These are phyloP conservation scores for Aegilops tauschii DNA, from an alignment of 176 grass and related monocot genomes.

Conservation along the genomic window DNA sequence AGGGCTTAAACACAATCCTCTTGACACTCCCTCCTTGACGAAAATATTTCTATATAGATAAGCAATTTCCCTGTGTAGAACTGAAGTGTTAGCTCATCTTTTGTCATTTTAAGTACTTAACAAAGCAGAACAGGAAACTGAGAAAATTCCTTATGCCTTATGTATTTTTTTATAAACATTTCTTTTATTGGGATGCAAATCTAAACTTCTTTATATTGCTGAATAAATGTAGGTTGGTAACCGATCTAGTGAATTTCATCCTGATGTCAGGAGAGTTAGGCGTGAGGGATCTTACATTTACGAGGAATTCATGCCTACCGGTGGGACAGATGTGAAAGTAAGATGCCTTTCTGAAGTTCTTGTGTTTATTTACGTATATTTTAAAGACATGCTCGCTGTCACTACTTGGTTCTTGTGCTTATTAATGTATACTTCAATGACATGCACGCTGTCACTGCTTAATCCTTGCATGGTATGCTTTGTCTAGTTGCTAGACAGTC, in stretches of 20 bases:
- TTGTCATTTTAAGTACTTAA: not conserved
- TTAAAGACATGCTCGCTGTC: not conserved
- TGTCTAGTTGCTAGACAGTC: not conserved
- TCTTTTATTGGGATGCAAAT: slow-evolving; percentile 10
- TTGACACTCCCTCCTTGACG: not conserved
- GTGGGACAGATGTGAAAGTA: slow-evolving; percentile 99
- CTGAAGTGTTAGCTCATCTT: not conserved
- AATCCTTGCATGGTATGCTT: not conserved
- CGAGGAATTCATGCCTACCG: slow-evolving; percentile 99
- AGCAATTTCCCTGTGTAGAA: not conserved
- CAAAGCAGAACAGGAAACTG: not conserved
- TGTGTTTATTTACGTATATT: not conserved
- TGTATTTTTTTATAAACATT: not conserved
- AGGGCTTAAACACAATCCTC: not conserved
- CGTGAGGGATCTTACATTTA: slow-evolving; percentile 99
- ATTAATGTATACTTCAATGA: not conserved
- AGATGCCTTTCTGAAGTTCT: slow-evolving; percentile 16
- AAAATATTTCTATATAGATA: not conserved
- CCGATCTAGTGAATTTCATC: slow-evolving; percentile 98
- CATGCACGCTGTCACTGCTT: not conserved
- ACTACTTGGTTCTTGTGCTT: slow-evolving; percentile 15
- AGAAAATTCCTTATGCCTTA: slow-evolving; percentile 10
- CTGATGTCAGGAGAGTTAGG: slow-evolving; percentile 85
- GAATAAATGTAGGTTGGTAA: slow-evolving; percentile 81
- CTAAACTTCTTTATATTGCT: slow-evolving; percentile 19